Percentiles rank a stretch among this genome's conserved stretches.
phyloP scores from a whole-genome alignment of 306 rosid species.

The Bauhinia variegata region DNA sequence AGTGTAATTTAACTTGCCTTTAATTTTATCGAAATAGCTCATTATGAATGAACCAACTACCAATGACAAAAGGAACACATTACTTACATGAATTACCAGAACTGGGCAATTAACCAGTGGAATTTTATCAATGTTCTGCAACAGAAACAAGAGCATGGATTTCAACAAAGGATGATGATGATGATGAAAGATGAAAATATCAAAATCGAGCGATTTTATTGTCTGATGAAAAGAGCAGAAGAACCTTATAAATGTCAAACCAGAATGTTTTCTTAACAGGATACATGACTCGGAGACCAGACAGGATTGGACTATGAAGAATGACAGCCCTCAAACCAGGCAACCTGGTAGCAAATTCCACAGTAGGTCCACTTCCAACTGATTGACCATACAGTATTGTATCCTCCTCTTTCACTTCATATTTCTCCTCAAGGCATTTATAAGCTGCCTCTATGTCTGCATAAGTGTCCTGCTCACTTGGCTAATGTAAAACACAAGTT shows the following conservation, averaged over 20 bases:
- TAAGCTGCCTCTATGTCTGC: conserved; percentile 76
- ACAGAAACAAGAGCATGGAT: conserved; percentile 15
- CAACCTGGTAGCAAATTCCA: conserved; percentile 59
- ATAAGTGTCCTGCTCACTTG: conserved; percentile 77
- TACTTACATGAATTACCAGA: conserved; percentile 69
- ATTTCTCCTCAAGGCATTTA: conserved; percentile 59
- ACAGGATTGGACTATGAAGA: conserved; percentile 67
- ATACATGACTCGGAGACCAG: conserved; percentile 73
- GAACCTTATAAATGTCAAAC: conserved; percentile 76
- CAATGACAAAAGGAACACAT: background rate
- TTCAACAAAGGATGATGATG: background rate
- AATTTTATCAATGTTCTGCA: conserved; percentile 72
- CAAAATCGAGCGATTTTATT: background rate
- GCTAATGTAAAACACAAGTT: conserved; percentile 35
- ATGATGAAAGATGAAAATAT: background rate
- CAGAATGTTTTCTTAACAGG: conserved; percentile 66
- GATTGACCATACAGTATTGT: conserved; percentile 65
- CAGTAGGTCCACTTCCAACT: conserved; percentile 71
- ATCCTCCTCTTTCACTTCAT: conserved; percentile 68
- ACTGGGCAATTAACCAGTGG: conserved; percentile 60
- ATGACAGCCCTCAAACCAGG: conserved; percentile 58
- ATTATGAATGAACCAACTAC: background rate
- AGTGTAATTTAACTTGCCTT: background rate
- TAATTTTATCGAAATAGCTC: background rate
- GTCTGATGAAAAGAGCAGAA: background rate